Evolutionary conservation across 441 rosid genomes (phyloP).

Genomic region (Kokia cookei): DNA sequence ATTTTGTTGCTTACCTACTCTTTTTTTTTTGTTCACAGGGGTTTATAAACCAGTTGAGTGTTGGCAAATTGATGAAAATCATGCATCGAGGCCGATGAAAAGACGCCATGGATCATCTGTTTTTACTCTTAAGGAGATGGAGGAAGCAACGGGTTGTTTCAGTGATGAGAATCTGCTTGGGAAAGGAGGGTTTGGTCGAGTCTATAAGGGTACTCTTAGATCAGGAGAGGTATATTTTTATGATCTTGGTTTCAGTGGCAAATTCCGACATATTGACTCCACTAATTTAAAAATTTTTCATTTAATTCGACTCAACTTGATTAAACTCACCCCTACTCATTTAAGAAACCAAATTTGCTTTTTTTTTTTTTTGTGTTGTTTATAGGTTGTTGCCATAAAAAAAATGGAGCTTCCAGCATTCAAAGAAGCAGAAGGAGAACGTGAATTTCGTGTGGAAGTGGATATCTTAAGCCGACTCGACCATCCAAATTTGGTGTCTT

Average conservation of each 20-base stretch:
- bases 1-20: not conserved
- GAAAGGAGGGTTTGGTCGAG: not conserved
- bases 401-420: not conserved
- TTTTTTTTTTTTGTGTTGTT: not conserved
- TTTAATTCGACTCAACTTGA: too few relatives aligned
- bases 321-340: too few relatives aligned
- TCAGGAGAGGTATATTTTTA: constrained; percentile 64
- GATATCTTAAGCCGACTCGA: not conserved
- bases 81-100: constrained; percentile 40
- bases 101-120: constrained; percentile 29
- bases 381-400: not conserved
- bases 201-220: constrained; percentile 15
- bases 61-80: constrained; percentile 61
- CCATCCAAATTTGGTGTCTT: not conserved
- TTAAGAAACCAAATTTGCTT: not conserved
- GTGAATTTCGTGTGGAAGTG: not conserved
- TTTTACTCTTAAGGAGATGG: not conserved
- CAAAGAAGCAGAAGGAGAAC: not conserved
- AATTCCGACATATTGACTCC: too few relatives aligned
- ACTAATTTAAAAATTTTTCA: too few relatives aligned
- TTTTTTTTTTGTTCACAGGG: constrained; percentile 37
- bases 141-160: not conserved
- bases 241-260: not conserved
- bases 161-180: not conserved
- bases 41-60: constrained; percentile 58